phyloP scores from a whole-genome alignment of 2,329 filamentous ascomycete genomes.

The Venturia effusa region DNA sequence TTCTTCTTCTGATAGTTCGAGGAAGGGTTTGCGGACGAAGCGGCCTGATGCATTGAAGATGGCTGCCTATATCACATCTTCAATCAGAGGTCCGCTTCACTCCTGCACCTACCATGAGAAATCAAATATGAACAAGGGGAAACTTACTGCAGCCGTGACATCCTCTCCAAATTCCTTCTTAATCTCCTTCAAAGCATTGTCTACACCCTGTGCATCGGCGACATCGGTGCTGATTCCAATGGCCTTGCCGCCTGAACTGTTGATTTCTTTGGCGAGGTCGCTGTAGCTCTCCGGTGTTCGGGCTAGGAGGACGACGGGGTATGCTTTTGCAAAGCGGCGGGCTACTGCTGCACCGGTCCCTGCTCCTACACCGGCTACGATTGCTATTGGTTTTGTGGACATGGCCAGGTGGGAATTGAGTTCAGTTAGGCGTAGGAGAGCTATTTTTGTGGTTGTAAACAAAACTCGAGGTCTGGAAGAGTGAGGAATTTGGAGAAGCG shows the following conservation, averaged over 20 bases:
- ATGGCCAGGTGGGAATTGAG: not conserved
- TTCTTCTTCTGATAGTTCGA: constrained; percentile 49
- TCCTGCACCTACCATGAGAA: too few species aligned
- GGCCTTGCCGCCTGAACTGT: constrained; percentile 53
- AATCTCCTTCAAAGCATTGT: constrained; percentile 52
- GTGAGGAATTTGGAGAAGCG: not conserved
- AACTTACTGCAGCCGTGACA: constrained; percentile 24
- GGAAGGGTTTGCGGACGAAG: constrained; percentile 48
- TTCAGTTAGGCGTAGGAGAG: not conserved
- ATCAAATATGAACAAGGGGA: not conserved
- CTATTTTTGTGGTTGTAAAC: not conserved
- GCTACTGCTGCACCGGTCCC: constrained; percentile 57
- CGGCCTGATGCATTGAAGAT: constrained; percentile 58
- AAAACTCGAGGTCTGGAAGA: not conserved
- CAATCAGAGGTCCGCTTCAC: not conserved
- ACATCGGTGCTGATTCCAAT: constrained; percentile 60
- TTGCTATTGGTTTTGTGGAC: constrained; percentile 46
- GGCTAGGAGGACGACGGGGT: constrained; percentile 66
- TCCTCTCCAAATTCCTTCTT: constrained; percentile 45
- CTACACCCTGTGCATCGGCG: constrained; percentile 42
- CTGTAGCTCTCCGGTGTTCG: constrained; percentile 56
- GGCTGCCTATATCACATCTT: constrained; percentile 36
- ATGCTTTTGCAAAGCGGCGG: constrained; percentile 49
- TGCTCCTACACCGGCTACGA: constrained; percentile 62
- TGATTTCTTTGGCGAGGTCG: constrained; percentile 59